A percentile compares a stretch with the other conserved stretches of the same genome.
Evolutionary conservation across 805 yeast species (phyloP).

Genomic region (Hanseniaspora hatyaiensis): DNA sequence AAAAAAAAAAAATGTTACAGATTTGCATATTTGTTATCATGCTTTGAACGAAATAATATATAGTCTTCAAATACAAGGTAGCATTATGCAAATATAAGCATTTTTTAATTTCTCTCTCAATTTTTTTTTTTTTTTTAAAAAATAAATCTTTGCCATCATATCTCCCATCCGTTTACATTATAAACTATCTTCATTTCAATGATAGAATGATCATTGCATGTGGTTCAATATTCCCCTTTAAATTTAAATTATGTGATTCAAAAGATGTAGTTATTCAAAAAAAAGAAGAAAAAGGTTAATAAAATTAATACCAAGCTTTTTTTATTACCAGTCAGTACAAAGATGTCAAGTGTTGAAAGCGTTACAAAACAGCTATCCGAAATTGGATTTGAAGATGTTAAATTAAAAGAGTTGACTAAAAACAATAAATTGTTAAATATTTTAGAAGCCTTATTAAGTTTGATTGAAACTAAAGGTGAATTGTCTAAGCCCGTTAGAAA

Average conservation of each 20-base stretch:
- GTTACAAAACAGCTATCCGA: slow-evolving; percentile 28
- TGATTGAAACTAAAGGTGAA: slow-evolving; percentile 27
- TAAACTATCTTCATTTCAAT: too few relatives aligned
- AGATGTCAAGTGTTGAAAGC: slow-evolving; percentile 27
- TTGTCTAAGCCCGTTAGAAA: slow-evolving; percentile 51
- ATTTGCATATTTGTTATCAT: neutral
- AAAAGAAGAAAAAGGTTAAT: neutral
- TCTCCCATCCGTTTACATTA: too few relatives aligned
- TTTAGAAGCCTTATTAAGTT: slow-evolving; percentile 46
- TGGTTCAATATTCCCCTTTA: neutral
- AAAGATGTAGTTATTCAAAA: too few relatives aligned
- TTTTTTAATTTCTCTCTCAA: neutral
- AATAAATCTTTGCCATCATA: too few relatives aligned
- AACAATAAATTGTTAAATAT: slow-evolving; percentile 75
- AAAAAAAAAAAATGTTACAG: neutral
- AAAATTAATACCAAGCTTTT: neutral
- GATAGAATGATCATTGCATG: too few relatives aligned
- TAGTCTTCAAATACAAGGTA: neutral
- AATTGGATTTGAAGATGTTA: slow-evolving; percentile 63
- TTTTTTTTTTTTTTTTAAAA: neutral
- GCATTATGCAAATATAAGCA: neutral
- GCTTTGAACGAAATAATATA: neutral
- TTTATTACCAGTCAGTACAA: neutral
- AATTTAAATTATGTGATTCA: too few relatives aligned
- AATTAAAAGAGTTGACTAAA: slow-evolving; percentile 67